Percentiles rank a stretch among this genome's conserved stretches.
These are phyloP conservation scores for Parietichytrium sp. DNA, from an alignment of 108 stramenopile species.

Conservation along the genomic window DNA sequence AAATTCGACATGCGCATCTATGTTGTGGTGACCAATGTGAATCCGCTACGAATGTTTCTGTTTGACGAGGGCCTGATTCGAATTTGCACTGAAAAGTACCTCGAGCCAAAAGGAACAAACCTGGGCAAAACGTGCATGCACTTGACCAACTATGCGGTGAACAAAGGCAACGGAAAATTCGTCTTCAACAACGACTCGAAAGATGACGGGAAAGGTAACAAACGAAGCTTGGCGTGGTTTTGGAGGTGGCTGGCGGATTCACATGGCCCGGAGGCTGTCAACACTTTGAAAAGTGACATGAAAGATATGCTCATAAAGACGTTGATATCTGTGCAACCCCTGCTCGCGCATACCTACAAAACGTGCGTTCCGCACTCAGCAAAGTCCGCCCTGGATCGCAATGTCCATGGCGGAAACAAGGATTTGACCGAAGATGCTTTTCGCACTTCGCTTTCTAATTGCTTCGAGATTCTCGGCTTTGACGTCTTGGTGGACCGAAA, in stretches of 20 bases:
- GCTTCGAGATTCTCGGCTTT: slow-evolving; percentile 75
- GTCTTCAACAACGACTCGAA: slow-evolving; percentile 40
- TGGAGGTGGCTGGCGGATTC: slow-evolving; percentile 59
- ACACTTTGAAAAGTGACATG: slow-evolving; percentile 66
- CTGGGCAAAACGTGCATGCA: slow-evolving; percentile 75
- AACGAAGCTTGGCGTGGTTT: slow-evolving; percentile 74
- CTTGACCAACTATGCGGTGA: slow-evolving; percentile 80
- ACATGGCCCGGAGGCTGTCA: slow-evolving; percentile 52
- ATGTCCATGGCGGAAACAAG: not conserved
- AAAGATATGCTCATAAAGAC: slow-evolving; percentile 69
- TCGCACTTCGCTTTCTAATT: not conserved
- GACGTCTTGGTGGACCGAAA: slow-evolving; percentile 79
- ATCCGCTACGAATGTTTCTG: slow-evolving; percentile 71
- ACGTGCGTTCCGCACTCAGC: slow-evolving; percentile 44
- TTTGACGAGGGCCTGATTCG: slow-evolving; percentile 71
- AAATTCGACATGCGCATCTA: slow-evolving; percentile 84
- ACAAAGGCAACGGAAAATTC: slow-evolving; percentile 51
- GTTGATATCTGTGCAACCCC: slow-evolving; percentile 66
- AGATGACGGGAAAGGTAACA: slow-evolving; percentile 57
- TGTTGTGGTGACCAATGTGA: slow-evolving; percentile 70
- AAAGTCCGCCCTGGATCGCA: not conserved
- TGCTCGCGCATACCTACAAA: slow-evolving; percentile 63
- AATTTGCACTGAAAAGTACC: slow-evolving; percentile 72
- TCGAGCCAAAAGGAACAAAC: slow-evolving; percentile 62
- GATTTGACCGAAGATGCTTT: not conserved